phyloP scores from a whole-genome alignment of 352 stramenopile genomes.

The Phytophthora pisi region DNA sequence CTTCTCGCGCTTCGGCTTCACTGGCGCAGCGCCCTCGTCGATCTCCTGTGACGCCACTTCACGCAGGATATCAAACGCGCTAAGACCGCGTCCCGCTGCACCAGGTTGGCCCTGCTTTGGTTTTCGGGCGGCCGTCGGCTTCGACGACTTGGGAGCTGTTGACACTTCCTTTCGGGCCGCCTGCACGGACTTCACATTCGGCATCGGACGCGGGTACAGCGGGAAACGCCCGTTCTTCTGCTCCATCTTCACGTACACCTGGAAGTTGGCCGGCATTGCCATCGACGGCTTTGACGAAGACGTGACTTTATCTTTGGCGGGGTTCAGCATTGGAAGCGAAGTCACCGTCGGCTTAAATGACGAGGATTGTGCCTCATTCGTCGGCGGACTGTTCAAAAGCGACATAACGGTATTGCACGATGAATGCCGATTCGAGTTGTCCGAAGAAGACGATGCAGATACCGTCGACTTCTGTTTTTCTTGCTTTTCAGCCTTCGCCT shows the following conservation, averaged over 20 bases:
- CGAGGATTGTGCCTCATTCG: conserved; percentile 45
- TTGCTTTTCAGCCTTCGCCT: conserved; percentile 17
- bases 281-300: conserved; percentile 21
- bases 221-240: conserved; percentile 40
- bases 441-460: conserved; percentile 1
- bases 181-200: conserved; percentile 26
- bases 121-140: conserved; percentile 31
- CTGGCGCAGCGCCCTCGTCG: conserved; percentile 24
- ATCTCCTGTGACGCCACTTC: conserved; percentile 82
- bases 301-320: conserved; percentile 13
- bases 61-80: conserved; percentile 82
- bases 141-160: conserved; percentile 27
- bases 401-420: conserved; percentile 71
- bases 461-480: conserved; percentile 17
- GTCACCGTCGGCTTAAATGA: conserved; percentile 35
- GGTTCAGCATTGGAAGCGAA: conserved; percentile 48
- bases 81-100: conserved; percentile 42
- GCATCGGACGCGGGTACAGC: conserved; percentile 35
- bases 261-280: conserved; percentile 32
- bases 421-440: conserved; percentile 39
- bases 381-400: conserved; percentile 71
- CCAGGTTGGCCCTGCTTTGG: conserved; percentile 31
- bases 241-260: conserved; percentile 70
- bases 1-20: conserved; percentile 45
- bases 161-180: conserved; percentile 25